A percentile compares a stretch with the other conserved stretches of the same genome.
Conservation (phyloP, 805 yeast species). For the Priceomyces haplophilus region DNA sequence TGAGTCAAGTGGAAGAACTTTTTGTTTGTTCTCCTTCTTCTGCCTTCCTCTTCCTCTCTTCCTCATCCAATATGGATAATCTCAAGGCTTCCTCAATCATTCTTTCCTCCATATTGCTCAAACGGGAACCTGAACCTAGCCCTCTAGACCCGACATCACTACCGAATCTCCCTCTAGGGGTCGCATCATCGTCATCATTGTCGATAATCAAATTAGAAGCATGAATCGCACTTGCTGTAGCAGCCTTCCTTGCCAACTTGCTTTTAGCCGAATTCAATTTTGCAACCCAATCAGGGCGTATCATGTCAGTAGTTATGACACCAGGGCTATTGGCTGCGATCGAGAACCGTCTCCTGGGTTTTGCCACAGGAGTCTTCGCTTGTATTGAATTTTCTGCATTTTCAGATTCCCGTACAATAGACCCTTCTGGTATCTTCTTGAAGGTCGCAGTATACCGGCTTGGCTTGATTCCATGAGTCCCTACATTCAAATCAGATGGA, state of each 20-base stretch:
- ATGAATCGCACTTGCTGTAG: slow-evolving; percentile 92
- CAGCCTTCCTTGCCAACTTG: slow-evolving; percentile 79
- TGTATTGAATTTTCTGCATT: background rate
- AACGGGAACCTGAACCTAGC: slow-evolving; percentile 10
- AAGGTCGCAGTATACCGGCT: slow-evolving; percentile 25
- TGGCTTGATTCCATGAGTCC: slow-evolving; percentile 57
- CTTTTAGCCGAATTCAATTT: slow-evolving; percentile 69
- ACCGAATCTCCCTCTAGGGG: slow-evolving; percentile 12
- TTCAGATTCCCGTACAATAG: slow-evolving; percentile 1
- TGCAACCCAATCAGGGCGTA: slow-evolving; percentile 91
- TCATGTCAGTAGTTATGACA: slow-evolving; percentile 75
- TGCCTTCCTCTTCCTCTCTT: slow-evolving; percentile 42
- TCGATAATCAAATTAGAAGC: slow-evolving; percentile 70
- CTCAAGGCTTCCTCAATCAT: slow-evolving; percentile 85
- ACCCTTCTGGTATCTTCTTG: slow-evolving; percentile 8
- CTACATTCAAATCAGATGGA: slow-evolving; percentile 50
- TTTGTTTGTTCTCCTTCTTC: slow-evolving; percentile 6
- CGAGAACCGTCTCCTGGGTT: slow-evolving; percentile 36
- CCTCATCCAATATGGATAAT: slow-evolving; percentile 68
- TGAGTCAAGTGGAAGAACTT: background rate
- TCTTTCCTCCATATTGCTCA: slow-evolving; percentile 49
- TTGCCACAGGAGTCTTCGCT: background rate
- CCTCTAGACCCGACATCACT: slow-evolving; percentile 15
- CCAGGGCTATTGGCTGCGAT: slow-evolving; percentile 64
- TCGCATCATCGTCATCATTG: slow-evolving; percentile 12